Evolutionary conservation across 2,329 filamentous ascomycete genomes (phyloP), one percentile per base, ranked within the genome.

Genomic region (Paecilomyces formosus): DNA sequence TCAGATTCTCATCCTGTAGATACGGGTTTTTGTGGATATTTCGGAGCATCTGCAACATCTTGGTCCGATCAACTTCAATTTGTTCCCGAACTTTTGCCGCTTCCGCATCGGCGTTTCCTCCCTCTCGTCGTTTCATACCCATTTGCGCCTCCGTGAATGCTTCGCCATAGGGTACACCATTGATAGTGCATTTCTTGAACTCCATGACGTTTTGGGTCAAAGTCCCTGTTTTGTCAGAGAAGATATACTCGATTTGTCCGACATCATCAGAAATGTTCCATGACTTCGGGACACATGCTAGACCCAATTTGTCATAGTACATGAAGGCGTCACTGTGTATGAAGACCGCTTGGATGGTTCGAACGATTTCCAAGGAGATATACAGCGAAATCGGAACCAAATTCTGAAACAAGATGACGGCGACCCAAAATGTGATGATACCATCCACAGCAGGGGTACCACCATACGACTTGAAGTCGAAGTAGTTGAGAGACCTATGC

Each of bases 251-350:
- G 62, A 99, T 96, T 76, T 99, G 94, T 12, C 94, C 94, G 53
- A 99, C 82, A 68, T 99, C 95, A 70, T 99, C 94, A 0, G 93
- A 97, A 55, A 99, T 97, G 71, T 97, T 99, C 94, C 94, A 99
- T 0, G 92, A 92, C 70, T 97, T 97, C 4, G 95, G 94, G 11
- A 96, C 91, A 71, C 95, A 99, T 1, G 93, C 92, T 70, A 96
- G 92, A 68, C 96, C 92, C 64, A 97, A 86, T 68, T 86, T 87
- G 58, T 94, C 94, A 77, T 99, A 96, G 76, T 97, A 99, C 95
- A 99, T 99, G 70, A 88, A 85, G 3, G 90, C 84, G 70, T 99
- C 94, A 76, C 88, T 96, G 79, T 96, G 97, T 70, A 99, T 99
- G 80, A 99, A 99, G 70, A 96, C 86, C 3, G 93, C 94, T 75